Conservation (phyloP, 1,139 yeast genomes). For the Suhomyces chickasaworum region DNA sequence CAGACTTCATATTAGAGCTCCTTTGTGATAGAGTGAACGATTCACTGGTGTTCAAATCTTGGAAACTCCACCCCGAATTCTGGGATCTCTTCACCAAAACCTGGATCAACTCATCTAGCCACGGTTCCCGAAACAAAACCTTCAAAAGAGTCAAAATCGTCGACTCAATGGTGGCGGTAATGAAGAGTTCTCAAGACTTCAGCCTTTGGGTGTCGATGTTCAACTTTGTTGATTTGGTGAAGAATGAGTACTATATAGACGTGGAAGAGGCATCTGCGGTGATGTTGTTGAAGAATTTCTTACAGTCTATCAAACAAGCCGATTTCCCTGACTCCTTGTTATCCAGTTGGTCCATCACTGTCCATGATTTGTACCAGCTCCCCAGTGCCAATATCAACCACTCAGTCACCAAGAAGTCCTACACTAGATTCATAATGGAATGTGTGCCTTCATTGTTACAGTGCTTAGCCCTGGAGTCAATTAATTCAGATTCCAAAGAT, state of each 20-base stretch:
- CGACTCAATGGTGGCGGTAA: constrained; percentile 28
- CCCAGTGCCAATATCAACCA: constrained; percentile 29
- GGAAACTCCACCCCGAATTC: constrained; percentile 41
- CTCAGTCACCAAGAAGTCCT: constrained; percentile 35
- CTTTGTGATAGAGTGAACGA: constrained; percentile 67
- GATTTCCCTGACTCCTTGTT: neutral
- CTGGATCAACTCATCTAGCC: constrained; percentile 37
- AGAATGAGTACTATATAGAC: constrained; percentile 31
- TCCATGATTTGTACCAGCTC: constrained; percentile 28
- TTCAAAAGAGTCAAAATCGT: constrained; percentile 35
- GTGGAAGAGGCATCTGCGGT: constrained; percentile 35
- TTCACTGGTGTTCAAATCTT: constrained; percentile 33
- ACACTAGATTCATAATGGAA: constrained; percentile 29
- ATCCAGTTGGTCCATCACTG: constrained; percentile 25
- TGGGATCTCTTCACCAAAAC: constrained; percentile 52
- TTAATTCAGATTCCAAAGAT: neutral
- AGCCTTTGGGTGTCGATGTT: constrained; percentile 18
- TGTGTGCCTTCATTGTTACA: constrained; percentile 16
- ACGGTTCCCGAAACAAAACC: constrained; percentile 29
- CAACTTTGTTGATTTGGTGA: constrained; percentile 21
- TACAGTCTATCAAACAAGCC: neutral
- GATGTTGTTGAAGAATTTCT: constrained; percentile 23
- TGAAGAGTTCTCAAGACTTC: constrained; percentile 18
- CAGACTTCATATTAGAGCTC: constrained; percentile 64
- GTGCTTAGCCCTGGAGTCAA: constrained; percentile 4